Conservation (phyloP, 2,329 filamentous ascomycete genomes). For the Exserohilum rostratum region DNA sequence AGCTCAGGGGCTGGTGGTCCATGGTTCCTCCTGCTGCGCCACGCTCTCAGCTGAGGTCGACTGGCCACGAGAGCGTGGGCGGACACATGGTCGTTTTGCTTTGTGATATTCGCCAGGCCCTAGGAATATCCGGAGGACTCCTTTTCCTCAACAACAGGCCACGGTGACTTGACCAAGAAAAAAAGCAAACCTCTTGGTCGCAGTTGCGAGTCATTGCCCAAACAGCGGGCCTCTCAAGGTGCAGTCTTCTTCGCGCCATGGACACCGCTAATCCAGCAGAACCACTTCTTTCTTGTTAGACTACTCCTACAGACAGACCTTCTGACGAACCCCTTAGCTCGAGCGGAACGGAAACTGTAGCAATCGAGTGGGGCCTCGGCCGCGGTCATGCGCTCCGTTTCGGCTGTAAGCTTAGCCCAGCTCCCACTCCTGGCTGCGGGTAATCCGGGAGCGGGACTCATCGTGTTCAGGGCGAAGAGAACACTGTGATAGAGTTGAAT, state of each 20-base stretch:
- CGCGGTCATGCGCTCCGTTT: background rate
- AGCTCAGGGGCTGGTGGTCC: constrained; percentile 9
- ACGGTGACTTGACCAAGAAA: no score
- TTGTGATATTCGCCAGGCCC: no score
- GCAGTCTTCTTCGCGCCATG: no score
- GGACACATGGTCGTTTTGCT: background rate
- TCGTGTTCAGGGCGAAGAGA: background rate
- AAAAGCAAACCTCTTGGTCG: background rate
- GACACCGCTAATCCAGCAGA: no score
- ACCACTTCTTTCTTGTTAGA: no score
- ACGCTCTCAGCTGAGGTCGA: background rate
- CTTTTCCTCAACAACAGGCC: no score
- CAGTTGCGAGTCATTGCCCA: background rate
- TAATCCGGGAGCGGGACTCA: background rate
- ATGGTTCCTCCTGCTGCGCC: constrained; percentile 8
- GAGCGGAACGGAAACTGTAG: background rate
- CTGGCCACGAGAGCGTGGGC: background rate
- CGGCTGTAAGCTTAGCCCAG: background rate
- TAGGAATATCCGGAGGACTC: no score
- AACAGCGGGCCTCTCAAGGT: no score
- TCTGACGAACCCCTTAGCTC: background rate
- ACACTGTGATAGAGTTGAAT: background rate
- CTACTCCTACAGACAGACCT: no score
- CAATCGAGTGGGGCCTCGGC: background rate
- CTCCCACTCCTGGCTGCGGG: background rate